These are phyloP conservation scores for Golubevia sp. DNA, from an alignment of 1,284 basidiomycete genomes.

Conservation along the genomic window DNA sequence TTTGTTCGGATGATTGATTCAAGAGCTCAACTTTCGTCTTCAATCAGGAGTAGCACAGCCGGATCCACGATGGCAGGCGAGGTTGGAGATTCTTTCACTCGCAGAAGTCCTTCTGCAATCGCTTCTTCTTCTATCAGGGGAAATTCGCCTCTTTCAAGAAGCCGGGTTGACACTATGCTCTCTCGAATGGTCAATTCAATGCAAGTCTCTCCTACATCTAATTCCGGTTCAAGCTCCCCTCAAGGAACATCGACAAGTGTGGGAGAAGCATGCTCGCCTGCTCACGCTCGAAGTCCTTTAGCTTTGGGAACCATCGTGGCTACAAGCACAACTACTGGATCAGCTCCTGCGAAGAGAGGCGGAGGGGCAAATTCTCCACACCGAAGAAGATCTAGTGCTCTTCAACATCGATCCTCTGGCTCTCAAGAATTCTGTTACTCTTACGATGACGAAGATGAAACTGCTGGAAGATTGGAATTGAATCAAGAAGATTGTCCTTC, in stretches of 20 bases:
- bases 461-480: conserved; percentile 35
- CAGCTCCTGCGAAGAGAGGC: not conserved
- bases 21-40: conserved; percentile 18
- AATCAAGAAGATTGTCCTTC: conserved; percentile 3
- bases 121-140: not conserved
- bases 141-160: conserved; percentile 25
- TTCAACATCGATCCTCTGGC: not conserved
- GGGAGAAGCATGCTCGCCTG: not conserved
- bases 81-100: not conserved
- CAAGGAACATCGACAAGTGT: not conserved
- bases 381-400: not conserved
- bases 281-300: not conserved
- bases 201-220: conserved; percentile 6
- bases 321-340: not conserved
- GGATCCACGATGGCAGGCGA: not conserved
- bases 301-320: not conserved
- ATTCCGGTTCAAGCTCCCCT: not conserved
- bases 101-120: not conserved
- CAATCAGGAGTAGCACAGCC: not conserved
- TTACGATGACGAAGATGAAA: conserved; percentile 28
- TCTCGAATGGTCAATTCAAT: conserved; percentile 38
- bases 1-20: conserved; percentile 34
- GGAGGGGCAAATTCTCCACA: not conserved
- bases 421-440: not conserved
- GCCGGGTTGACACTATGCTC: conserved; percentile 40